phyloP scores from a whole-genome alignment of 257 asterid species.

The Rauvolfia tetraphylla region DNA sequence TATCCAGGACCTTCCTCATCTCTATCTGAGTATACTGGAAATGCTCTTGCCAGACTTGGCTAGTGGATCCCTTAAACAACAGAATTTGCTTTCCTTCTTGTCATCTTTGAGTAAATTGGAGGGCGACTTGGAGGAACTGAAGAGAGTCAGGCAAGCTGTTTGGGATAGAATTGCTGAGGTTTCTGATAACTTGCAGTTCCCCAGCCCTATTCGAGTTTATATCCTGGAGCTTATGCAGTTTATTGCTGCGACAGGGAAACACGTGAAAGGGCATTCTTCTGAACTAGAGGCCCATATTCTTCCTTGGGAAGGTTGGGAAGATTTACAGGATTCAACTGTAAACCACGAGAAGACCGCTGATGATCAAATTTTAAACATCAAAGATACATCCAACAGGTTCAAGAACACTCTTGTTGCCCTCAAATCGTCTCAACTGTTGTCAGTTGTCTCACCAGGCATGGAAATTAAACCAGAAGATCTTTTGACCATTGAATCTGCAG shows the following conservation, averaged over 20 bases:
- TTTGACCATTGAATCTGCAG: constrained; percentile 61
- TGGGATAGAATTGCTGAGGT: constrained; percentile 71
- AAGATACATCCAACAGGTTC: constrained; percentile 46
- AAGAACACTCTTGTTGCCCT: constrained; percentile 80
- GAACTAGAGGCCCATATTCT: constrained; percentile 37
- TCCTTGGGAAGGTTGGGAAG: constrained; percentile 94
- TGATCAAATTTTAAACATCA: constrained; percentile 29
- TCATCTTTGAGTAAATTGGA: constrained; percentile 79
- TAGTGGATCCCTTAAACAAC: constrained; percentile 39
- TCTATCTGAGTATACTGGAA: constrained; percentile 61
- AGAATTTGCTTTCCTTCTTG: constrained; percentile 44
- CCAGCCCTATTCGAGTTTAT: constrained; percentile 66
- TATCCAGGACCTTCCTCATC: constrained; percentile 61
- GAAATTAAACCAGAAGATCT: constrained; percentile 70
- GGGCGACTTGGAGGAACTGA: constrained; percentile 59
- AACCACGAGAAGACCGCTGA: constrained; percentile 26
- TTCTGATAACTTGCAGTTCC: constrained; percentile 64
- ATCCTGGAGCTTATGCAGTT: constrained; percentile 84
- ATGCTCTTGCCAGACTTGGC: constrained; percentile 55
- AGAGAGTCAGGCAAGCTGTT: constrained; percentile 57
- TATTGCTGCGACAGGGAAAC: constrained; percentile 53
- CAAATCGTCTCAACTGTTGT: constrained; percentile 71
- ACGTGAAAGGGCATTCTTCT: constrained; percentile 32
- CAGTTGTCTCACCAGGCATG: constrained; percentile 55
- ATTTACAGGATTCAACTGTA: constrained; percentile 36